These are phyloP conservation scores for Phytomonas sp. DNA, from an alignment of 208 protist genomes.

Conservation along the genomic window DNA sequence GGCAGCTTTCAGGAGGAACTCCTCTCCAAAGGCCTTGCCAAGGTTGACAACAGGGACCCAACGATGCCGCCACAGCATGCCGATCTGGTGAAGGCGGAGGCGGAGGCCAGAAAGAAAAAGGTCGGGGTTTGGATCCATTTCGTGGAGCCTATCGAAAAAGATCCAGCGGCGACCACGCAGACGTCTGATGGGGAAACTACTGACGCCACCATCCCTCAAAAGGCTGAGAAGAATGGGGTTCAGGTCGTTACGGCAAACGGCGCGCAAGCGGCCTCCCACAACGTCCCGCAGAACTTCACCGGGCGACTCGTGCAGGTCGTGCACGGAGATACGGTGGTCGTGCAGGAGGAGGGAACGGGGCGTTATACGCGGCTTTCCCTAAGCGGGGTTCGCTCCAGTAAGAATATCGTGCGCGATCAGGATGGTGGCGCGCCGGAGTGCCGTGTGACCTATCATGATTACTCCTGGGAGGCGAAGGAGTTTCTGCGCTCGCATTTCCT, in stretches of 20 bases:
- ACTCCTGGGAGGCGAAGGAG: slow-evolving; percentile 83
- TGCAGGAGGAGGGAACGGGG: slow-evolving; percentile 40
- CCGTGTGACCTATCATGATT: slow-evolving; percentile 79
- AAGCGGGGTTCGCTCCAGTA: slow-evolving; percentile 69
- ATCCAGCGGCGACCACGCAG: background rate
- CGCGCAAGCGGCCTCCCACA: slow-evolving; percentile 40
- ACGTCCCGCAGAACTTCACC: slow-evolving; percentile 45
- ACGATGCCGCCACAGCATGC: slow-evolving; percentile 27
- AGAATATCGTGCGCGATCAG: slow-evolving; percentile 73
- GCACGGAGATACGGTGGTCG: slow-evolving; percentile 70
- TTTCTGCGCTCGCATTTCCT: slow-evolving; percentile 76
- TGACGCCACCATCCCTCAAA: slow-evolving; percentile 10
- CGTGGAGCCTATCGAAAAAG: slow-evolving; percentile 13
- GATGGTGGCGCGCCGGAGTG: slow-evolving; percentile 72
- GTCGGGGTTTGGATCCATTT: slow-evolving; percentile 69
- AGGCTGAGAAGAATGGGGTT: slow-evolving; percentile 11
- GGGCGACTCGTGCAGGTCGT: slow-evolving; percentile 74
- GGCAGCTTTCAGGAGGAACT: slow-evolving; percentile 84
- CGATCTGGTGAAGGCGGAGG: slow-evolving; percentile 52
- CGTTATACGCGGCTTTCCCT: slow-evolving; percentile 62
- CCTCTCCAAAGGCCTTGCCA: slow-evolving; percentile 63
- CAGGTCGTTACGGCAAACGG: slow-evolving; percentile 35
- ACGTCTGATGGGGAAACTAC: slow-evolving; percentile 8
- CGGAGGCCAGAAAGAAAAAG: slow-evolving; percentile 32
- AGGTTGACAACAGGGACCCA: slow-evolving; percentile 54